phyloP scores from a whole-genome alignment of 192 early-diverging fungal species.

The Chytriomyces sp. region DNA sequence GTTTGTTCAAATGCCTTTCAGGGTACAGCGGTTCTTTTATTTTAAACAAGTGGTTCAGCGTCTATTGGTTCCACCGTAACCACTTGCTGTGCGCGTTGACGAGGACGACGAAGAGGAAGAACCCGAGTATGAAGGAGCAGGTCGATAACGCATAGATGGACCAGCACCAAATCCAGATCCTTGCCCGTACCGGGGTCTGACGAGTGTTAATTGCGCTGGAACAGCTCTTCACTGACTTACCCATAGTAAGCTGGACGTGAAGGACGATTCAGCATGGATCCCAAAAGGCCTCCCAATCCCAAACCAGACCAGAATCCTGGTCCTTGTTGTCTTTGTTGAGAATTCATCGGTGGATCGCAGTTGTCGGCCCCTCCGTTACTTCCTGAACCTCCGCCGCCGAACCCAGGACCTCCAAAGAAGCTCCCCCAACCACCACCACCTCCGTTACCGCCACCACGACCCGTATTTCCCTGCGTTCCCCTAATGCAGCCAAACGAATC shows the following conservation, averaged over 20 bases:
- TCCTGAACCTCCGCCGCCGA: slow-evolving; percentile 1
- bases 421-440: slow-evolving; percentile 3
- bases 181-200: not conserved
- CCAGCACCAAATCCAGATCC: not conserved
- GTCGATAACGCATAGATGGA: not conserved
- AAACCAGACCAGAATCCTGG: not conserved
- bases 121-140: not conserved
- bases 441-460: not conserved
- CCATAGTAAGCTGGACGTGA: not conserved
- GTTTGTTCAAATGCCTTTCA: not conserved
- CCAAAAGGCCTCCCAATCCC: slow-evolving; percentile 8
- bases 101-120: not conserved
- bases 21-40: not conserved
- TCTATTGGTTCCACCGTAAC: not conserved
- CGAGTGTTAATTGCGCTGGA: too few relatives aligned
- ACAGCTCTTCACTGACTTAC: not conserved
- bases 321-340: slow-evolving; percentile 10
- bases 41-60: not conserved
- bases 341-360: not conserved
- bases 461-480: not conserved
- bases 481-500: not conserved
- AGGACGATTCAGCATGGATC: slow-evolving; percentile 8
- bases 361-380: not conserved
- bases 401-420: slow-evolving; percentile 8
- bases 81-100: not conserved